Base-by-base conservation (phyloP, 345 rosid genomes). In the Eutrema heterophyllum region DNA sequence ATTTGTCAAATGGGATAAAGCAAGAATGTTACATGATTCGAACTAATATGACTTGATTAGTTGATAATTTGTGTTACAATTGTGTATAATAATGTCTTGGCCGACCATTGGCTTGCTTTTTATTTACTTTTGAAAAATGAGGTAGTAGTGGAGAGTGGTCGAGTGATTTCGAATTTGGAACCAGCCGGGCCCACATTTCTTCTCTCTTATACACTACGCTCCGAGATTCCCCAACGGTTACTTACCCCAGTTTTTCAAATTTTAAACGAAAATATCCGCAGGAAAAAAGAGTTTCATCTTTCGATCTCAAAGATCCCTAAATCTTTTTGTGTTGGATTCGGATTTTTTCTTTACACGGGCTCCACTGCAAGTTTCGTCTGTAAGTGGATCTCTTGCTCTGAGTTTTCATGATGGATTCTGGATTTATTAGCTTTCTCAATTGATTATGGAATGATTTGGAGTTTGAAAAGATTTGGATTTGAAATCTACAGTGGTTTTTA, bases 161-260 rank as follows among this genome's bases (percentile, higher is more conserved):
- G 41, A 68, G 11, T 24, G 15, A 53, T 67, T 21, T 40, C 6
- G 57, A 70, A 57, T 49, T 39, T 29, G 52, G 61, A 71, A 30
- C 44, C 33, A 40, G n/a, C 61, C 24, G 40, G 75, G 9, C 75
- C 75, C 68, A 51, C 68, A 61, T 15, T 33, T 48, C 6, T 46
- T 11, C 27, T 7, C 32, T 67, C 51, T 1, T 2, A 1, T 36
- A 45, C 53, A 21, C 53, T 21, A 16, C 27, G 53, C 53, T 48
- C 30, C 54, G 14, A 50, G 54, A 21, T 21, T 50, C 54, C 65
- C 26, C 45, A 73, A 73, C 77, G 65, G 71, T 73, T 73, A 54
- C 64, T 40, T 35, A 9, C 40, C 16, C 55, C 30, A 14, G 0
- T 15, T 70, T 70, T 70, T 59, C 36, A 24, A 66, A 66, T 24